phyloP scores from a whole-genome alignment of 2,329 filamentous ascomycete genomes.

The Cryphonectria carpinicola region DNA sequence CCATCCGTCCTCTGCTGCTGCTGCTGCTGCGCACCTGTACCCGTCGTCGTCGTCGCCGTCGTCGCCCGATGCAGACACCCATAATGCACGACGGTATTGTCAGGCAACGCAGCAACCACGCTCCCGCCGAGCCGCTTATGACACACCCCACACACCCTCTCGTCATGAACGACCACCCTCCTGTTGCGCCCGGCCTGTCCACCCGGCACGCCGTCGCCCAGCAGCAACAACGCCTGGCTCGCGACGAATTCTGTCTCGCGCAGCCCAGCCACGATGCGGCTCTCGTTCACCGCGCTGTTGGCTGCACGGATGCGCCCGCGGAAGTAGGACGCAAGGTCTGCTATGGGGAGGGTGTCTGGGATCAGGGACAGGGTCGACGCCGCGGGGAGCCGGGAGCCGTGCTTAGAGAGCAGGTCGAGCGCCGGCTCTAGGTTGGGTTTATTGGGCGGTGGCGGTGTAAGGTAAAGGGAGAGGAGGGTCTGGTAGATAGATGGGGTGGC shows the following conservation, averaged over 20 bases:
- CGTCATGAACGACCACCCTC: constrained; percentile 82
- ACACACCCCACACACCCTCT: constrained; percentile 88
- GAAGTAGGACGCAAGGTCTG: constrained; percentile 87
- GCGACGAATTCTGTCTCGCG: constrained; percentile 79
- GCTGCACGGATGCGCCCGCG: constrained; percentile 84
- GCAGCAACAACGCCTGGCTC: constrained; percentile 71
- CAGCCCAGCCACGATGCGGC: constrained; percentile 75
- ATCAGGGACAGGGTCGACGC: constrained; percentile 85
- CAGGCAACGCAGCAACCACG: constrained; percentile 86
- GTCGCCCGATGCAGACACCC: constrained; percentile 65
- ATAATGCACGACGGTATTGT: constrained; percentile 81
- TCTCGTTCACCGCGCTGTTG: constrained; percentile 80
- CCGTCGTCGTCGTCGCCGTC: constrained; percentile 32
- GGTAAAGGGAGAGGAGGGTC: constrained; percentile 85
- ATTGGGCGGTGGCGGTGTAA: constrained; percentile 77
- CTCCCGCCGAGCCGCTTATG: constrained; percentile 91
- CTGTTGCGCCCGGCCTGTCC: constrained; percentile 59
- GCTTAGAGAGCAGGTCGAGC: constrained; percentile 83
- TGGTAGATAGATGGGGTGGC: constrained; percentile 83
- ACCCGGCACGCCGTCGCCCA: constrained; percentile 67
- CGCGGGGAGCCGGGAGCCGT: constrained; percentile 89
- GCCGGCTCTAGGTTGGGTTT: constrained; percentile 76
- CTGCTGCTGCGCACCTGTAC: background rate
- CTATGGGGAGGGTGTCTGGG: constrained; percentile 76
- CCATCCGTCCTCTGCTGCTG: constrained; percentile 2